These are phyloP conservation scores for Pseudogymnoascus sp. DNA, from an alignment of 2,329 filamentous ascomycete species.

Conservation along the genomic window DNA sequence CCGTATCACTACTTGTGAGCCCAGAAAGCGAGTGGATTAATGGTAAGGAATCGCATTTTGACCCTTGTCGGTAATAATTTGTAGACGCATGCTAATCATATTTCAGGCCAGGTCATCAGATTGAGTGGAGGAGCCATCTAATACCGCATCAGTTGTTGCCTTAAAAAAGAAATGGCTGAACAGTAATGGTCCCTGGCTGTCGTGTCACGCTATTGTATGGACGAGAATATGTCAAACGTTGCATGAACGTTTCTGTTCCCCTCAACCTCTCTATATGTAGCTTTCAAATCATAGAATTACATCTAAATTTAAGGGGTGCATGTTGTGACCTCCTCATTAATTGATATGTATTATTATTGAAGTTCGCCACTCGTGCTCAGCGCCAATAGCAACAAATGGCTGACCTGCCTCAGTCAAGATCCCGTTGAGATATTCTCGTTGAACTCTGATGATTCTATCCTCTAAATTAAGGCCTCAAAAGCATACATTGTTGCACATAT, in stretches of 20 bases:
- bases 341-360: not conserved
- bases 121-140: conserved; percentile 20
- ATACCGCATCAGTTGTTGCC: not conserved
- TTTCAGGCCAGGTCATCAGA: conserved; percentile 22
- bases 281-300: not conserved
- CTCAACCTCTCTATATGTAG: not conserved
- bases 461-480: not conserved
- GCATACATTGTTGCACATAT: not conserved
- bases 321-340: not conserved
- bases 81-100: conserved; percentile 8
- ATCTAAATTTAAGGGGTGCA: not conserved
- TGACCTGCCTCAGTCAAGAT: not conserved
- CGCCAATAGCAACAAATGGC: not conserved
- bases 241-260: not conserved
- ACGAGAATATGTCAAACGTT: not conserved
- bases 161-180: not conserved
- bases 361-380: not conserved
- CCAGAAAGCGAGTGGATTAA: conserved; percentile 57
- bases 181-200: not conserved
- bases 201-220: not conserved
- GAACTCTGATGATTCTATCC: not conserved
- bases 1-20: conserved; percentile 46
- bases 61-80: not conserved
- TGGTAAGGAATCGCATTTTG: conserved; percentile 34
- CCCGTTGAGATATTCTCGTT: not conserved